These are phyloP conservation scores for Monosporascus sp. DNA, from an alignment of 2,329 filamentous ascomycete genomes.

Conservation along the genomic window DNA sequence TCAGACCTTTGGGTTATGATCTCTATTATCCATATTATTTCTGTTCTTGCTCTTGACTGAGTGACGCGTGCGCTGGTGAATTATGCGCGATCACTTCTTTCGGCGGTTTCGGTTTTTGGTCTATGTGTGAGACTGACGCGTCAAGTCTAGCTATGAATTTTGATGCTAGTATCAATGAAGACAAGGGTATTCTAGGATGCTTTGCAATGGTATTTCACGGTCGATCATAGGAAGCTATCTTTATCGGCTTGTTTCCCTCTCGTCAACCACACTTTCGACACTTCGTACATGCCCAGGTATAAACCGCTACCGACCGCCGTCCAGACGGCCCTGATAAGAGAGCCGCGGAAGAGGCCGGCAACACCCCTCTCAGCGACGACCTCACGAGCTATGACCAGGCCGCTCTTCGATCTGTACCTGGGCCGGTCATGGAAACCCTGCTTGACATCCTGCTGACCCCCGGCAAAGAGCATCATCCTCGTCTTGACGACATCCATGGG, in stretches of 20 bases:
- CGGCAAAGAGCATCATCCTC: constrained; percentile 72
- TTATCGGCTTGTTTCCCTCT: constrained; percentile 38
- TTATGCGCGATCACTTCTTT: too few relatives aligned
- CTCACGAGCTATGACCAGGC: constrained; percentile 57
- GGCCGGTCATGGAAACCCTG: constrained; percentile 22
- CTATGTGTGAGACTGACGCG: too few relatives aligned
- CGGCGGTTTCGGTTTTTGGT: too few relatives aligned
- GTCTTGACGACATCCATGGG: constrained; percentile 89
- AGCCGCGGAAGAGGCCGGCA: constrained; percentile 72
- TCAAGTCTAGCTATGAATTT: too few relatives aligned
- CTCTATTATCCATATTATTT: too few relatives aligned
- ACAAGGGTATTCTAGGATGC: too few relatives aligned
- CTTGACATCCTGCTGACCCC: constrained; percentile 26
- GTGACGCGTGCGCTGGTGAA: too few relatives aligned
- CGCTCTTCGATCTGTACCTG: constrained; percentile 28
- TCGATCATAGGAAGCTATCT: constrained; percentile 17
- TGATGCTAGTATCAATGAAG: too few relatives aligned
- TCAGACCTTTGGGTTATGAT: too few relatives aligned
- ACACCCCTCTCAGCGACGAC: constrained; percentile 64
- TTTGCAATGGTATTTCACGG: not conserved
- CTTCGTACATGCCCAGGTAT: constrained; percentile 84
- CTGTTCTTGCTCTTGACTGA: too few relatives aligned
- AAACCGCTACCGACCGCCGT: constrained; percentile 77
- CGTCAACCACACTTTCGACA: constrained; percentile 61
- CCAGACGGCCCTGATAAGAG: constrained; percentile 68